These are phyloP conservation scores for Mycena chlorophos DNA, from an alignment of 768 basidiomycete genomes.

Conservation along the genomic window DNA sequence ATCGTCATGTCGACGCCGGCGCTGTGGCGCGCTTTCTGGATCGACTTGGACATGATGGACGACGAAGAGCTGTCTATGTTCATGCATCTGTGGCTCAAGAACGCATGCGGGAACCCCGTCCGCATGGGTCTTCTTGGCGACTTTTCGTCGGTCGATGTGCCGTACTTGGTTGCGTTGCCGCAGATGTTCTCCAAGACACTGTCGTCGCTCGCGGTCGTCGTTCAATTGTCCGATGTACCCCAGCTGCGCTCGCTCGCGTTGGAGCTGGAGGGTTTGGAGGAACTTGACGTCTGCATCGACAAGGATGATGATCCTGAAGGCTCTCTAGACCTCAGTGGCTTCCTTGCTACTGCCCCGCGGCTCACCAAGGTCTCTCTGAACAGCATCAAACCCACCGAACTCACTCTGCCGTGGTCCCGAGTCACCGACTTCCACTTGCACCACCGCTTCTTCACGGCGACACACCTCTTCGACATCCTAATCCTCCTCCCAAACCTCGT, in stretches of 20 bases:
- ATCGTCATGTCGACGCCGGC: background rate
- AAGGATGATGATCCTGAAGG: background rate
- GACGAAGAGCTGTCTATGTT: background rate
- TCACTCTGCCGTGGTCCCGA: background rate
- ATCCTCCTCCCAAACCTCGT: too few relatives aligned
- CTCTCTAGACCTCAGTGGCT: background rate
- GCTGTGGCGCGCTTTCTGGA: background rate
- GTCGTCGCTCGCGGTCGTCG: background rate
- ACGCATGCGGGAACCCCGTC: background rate
- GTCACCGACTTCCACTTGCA: background rate
- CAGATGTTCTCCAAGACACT: background rate
- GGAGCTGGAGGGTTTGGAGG: background rate
- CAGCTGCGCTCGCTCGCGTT: background rate
- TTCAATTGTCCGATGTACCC: background rate
- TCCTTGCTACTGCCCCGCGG: background rate
- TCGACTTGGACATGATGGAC: background rate
- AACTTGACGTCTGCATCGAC: background rate
- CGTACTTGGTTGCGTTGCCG: background rate
- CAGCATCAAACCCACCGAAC: background rate
- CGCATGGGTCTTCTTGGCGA: background rate
- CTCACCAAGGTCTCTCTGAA: background rate
- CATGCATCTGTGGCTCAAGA: background rate
- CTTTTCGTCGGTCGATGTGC: background rate
- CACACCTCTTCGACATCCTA: too few relatives aligned
- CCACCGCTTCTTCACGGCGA: too few relatives aligned